Conservation (phyloP, 768 basidiomycete genomes). For the Pulveroboletus sp. region DNA sequence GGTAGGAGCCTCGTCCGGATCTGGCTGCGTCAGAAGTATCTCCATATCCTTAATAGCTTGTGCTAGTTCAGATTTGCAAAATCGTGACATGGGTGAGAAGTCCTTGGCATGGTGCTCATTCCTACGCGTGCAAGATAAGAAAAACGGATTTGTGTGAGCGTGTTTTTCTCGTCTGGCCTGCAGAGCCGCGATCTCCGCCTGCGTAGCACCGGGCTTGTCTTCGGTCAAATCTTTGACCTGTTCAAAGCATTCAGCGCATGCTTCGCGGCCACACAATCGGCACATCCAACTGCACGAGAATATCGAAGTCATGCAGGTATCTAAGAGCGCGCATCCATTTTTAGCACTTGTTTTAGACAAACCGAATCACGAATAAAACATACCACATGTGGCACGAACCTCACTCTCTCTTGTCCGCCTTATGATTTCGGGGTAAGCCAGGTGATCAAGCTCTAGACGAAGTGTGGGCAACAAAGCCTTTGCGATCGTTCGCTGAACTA, state of each 20-base stretch:
- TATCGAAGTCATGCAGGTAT: constrained; percentile 91
- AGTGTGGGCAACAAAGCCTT: constrained; percentile 63
- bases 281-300: constrained; percentile 92
- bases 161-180: constrained; percentile 55
- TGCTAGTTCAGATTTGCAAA: constrained; percentile 58
- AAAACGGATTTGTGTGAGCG: constrained; percentile 64
- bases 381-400: constrained; percentile 82
- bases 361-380: constrained; percentile 22
- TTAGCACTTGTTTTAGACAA: constrained; percentile 6
- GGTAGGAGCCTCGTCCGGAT: constrained; percentile 22
- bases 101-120: constrained; percentile 63
- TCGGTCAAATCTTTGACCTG: constrained; percentile 62
- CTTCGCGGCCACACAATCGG: constrained; percentile 83
- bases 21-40: constrained; percentile 37
- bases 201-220: constrained; percentile 44
- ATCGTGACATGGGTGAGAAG: constrained; percentile 80
- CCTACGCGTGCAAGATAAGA: constrained; percentile 64
- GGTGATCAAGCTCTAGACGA: constrained; percentile 57
- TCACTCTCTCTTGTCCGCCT: constrained; percentile 74
- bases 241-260: constrained; percentile 78
- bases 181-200: constrained; percentile 45
- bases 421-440: constrained; percentile 53
- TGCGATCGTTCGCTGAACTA: constrained; percentile 58
- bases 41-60: constrained; percentile 69
- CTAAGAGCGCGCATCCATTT: constrained; percentile 37